Base-by-base conservation (phyloP, 2,329 filamentous ascomycete species). In the Talaromyces pinophilus region DNA sequence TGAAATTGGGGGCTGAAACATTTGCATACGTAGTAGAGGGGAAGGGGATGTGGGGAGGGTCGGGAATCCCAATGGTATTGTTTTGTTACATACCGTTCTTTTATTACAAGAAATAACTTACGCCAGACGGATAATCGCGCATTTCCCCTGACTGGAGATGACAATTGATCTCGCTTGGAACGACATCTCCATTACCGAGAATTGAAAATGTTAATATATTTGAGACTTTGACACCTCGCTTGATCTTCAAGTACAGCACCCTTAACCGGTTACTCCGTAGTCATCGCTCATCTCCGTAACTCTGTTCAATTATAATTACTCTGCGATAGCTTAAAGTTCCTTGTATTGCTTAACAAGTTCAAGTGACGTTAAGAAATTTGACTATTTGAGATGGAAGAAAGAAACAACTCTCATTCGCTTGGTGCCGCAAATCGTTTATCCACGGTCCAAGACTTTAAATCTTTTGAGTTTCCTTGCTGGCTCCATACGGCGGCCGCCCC, bases 381-480 rank as follows among this genome's bases (percentile, higher is more conserved):
- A 33, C 30, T 33, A 8, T 33, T 30, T 30, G 30, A 30, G 5
- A 30, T 8, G 10, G 10, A 11, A 19, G 10, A 28, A 52, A 52
- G 15, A 11, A 28, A 50, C 22, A 28, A 17, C 22, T 50, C 22
- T 50, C 22, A 52, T 52, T 28, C 48, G 48, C 48, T 52, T 25
- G 25, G 48, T 10, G 17, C 40, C 48, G 48, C 25, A 52, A 17
- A 52, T 52, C 48, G 46, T 25, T 33, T 10, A 25, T 52, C 48
- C 48, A 52, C 48, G 48, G 48, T 52, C 48, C 25, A 52, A 52
- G 48, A 52, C 48, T 52, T 52, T 52, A 52, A 52, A 30, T 52
- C 22, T 52, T 52, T 17, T 28, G 48, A 30, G 13, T 52, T 52
- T 52, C 30, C 6, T 28, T 28, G 48, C 48, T 30, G 48, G 13